These are phyloP conservation scores for Boechera retrofracta DNA, from an alignment of 345 rosid species.

Conservation along the genomic window DNA sequence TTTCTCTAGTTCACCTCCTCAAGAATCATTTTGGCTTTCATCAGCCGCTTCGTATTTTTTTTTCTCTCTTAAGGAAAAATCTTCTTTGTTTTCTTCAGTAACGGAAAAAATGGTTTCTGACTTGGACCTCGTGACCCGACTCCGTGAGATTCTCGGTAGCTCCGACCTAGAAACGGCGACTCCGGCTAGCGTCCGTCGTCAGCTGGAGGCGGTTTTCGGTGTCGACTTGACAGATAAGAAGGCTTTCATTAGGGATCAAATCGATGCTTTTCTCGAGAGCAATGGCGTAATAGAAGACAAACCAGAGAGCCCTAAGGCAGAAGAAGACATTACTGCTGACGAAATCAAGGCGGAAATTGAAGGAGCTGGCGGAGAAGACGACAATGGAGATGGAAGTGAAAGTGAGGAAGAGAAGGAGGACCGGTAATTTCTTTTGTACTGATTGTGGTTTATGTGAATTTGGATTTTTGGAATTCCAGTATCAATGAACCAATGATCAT, in stretches of 20 bases:
- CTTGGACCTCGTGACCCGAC: slow-evolving; percentile 69
- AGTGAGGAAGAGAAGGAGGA: slow-evolving; percentile 38
- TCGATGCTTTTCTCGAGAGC: slow-evolving; percentile 66
- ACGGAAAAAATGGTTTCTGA: slow-evolving; percentile 67
- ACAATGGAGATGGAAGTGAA: slow-evolving; percentile 43
- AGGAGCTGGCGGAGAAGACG: slow-evolving; percentile 26
- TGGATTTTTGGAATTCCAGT: background rate
- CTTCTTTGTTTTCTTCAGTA: background rate
- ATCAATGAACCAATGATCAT: slow-evolving; percentile 13
- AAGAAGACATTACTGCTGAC: slow-evolving; percentile 44
- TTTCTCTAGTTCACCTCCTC: slow-evolving; percentile 6
- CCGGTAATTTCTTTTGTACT: slow-evolving; percentile 42
- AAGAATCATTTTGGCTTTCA: slow-evolving; percentile 33
- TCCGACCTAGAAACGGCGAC: slow-evolving; percentile 86
- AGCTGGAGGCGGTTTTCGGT: slow-evolving; percentile 65
- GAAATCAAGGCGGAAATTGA: slow-evolving; percentile 38
- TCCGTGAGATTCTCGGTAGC: slow-evolving; percentile 64
- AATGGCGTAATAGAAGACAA: slow-evolving; percentile 39
- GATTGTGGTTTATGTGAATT: background rate
- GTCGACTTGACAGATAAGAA: slow-evolving; percentile 70
- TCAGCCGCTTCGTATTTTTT: slow-evolving; percentile 28
- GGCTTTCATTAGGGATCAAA: slow-evolving; percentile 69
- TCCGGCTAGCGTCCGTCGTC: slow-evolving; percentile 70
- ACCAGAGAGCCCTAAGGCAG: slow-evolving; percentile 32
- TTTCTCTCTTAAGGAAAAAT: background rate